These are phyloP conservation scores for Teratosphaeria epicoccoides DNA, from an alignment of 2,329 filamentous ascomycete species.

Conservation along the genomic window DNA sequence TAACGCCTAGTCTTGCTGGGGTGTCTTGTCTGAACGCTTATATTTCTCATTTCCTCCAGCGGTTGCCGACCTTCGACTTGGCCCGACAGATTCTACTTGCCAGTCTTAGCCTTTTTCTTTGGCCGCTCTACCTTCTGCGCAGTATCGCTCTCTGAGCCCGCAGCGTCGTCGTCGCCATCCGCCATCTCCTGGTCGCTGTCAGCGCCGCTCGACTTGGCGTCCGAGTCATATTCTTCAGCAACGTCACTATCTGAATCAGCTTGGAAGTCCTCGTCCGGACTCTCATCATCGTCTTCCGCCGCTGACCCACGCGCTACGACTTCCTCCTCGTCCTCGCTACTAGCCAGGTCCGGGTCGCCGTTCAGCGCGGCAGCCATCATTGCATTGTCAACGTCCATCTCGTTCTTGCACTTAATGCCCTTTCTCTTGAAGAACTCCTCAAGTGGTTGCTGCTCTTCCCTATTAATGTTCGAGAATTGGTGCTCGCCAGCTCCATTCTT, in stretches of 20 bases:
- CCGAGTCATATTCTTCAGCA: slow-evolving; percentile 89
- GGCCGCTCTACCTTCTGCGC: slow-evolving; percentile 46
- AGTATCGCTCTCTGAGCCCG: slow-evolving; percentile 36
- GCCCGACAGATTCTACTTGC: slow-evolving; percentile 7
- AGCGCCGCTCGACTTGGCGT: slow-evolving; percentile 66
- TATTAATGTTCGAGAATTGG: slow-evolving; percentile 98
- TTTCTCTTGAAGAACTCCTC: slow-evolving; percentile 97
- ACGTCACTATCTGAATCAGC: slow-evolving; percentile 88
- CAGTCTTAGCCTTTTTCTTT: slow-evolving; percentile 54
- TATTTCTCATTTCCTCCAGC: not conserved
- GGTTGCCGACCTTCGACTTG: not conserved
- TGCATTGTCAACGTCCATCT: slow-evolving; percentile 79
- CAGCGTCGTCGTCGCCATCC: slow-evolving; percentile 46
- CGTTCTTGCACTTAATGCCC: slow-evolving; percentile 91
- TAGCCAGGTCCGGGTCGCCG: slow-evolving; percentile 64
- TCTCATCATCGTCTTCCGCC: slow-evolving; percentile 72
- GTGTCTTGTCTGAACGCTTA: not conserved
- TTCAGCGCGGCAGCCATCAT: slow-evolving; percentile 71
- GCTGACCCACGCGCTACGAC: slow-evolving; percentile 78
- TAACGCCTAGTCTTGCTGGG: not conserved
- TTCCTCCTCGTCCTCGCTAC: slow-evolving; percentile 76
- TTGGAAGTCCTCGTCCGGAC: slow-evolving; percentile 71
- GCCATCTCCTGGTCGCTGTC: slow-evolving; percentile 51
- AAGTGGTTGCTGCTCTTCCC: slow-evolving; percentile 92
- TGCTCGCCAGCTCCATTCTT: slow-evolving; percentile 80